A percentile compares a stretch with the other conserved stretches of the same genome.
Evolutionary conservation across 176 grass and related monocot genomes (phyloP).

Genomic region (Lolium multiflorum): DNA sequence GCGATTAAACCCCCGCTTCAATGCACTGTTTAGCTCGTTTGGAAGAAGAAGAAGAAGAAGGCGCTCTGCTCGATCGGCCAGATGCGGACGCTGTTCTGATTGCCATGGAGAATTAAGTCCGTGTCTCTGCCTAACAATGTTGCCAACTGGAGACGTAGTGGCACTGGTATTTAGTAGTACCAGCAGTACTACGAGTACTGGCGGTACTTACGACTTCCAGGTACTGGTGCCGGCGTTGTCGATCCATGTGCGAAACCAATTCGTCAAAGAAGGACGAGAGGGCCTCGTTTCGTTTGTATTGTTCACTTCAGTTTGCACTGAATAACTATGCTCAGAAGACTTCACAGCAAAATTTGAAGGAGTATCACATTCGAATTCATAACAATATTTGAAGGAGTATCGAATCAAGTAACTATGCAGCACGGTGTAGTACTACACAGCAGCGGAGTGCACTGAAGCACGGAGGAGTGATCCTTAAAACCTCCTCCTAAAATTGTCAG

Average conservation of each 20-base stretch:
- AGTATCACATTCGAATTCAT: not conserved
- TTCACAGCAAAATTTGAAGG: not conserved
- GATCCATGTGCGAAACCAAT: not conserved
- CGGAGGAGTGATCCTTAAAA: constrained; percentile 34
- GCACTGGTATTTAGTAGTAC: not conserved
- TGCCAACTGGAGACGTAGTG: constrained; percentile 35
- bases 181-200: not conserved
- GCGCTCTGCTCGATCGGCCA: not conserved
- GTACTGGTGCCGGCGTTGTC: not conserved
- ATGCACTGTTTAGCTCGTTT: constrained; percentile 41
- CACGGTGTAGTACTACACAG: not conserved
- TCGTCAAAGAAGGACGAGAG: not conserved
- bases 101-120: constrained; percentile 38
- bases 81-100: constrained; percentile 12
- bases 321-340: not conserved
- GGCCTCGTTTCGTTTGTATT: not conserved
- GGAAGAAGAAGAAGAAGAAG: not conserved
- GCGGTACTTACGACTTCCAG: not conserved
- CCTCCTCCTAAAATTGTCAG: constrained; percentile 44
- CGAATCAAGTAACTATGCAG: not conserved
- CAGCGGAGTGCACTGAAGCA: constrained; percentile 23
- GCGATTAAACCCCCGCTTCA: constrained; percentile 52
- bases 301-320: not conserved
- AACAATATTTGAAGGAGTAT: not conserved
- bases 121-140: constrained; percentile 23